phyloP scores from a whole-genome alignment of 345 rosid species.

The Euphorbia pulcherrima region DNA sequence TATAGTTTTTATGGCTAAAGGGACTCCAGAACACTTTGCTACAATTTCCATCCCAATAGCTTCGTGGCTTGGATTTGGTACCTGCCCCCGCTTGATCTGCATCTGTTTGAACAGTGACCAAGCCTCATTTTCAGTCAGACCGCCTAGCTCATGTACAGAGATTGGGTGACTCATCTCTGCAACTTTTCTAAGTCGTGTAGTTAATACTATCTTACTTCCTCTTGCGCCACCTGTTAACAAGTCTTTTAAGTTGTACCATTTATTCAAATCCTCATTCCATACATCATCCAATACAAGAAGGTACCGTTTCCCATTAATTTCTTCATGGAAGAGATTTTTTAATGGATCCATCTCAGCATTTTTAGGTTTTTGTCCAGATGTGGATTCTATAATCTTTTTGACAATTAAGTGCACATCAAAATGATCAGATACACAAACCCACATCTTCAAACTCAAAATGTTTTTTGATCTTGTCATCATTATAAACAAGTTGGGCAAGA shows the following conservation, averaged over 20 bases:
- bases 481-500: too few relatives aligned
- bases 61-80: too few relatives aligned
- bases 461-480: too few relatives aligned
- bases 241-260: background rate
- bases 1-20: background rate
- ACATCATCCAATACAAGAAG: slow-evolving; percentile 22
- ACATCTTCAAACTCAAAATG: too few relatives aligned
- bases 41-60: background rate
- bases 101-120: too few relatives aligned
- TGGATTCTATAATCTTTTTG: background rate
- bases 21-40: background rate
- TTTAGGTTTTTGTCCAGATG: background rate
- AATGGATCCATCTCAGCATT: background rate
- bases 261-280: too few relatives aligned
- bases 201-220: background rate
- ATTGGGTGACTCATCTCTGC: background rate
- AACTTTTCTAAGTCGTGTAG: background rate
- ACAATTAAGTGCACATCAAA: background rate
- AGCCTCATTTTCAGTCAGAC: too few relatives aligned
- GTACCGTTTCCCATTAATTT: background rate
- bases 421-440: background rate
- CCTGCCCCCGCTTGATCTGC: too few relatives aligned
- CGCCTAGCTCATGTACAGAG: background rate
- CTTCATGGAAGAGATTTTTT: background rate
- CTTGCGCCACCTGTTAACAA: slow-evolving; percentile 2